Evolutionary conservation across 192 early-diverging fungal species (phyloP), one percentile per base, ranked within the genome.

Genomic region (Funneliformis geosporum): DNA sequence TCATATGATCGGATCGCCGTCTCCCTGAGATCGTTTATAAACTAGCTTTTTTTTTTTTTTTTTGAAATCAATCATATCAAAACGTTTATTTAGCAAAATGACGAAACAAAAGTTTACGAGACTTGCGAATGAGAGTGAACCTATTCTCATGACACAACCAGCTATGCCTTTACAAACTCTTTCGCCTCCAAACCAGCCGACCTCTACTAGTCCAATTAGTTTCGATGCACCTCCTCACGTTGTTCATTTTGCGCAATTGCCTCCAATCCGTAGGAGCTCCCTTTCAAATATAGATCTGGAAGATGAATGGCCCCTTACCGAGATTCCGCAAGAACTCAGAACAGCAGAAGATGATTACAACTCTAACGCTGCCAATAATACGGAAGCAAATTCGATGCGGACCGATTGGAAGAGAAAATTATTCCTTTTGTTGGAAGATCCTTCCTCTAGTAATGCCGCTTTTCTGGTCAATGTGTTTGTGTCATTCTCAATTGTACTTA

Each of bases 371-470:
- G 75, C 82, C n/a, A 83, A 81, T 8, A 87, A 87, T 65, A 85
- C 86, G 23, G 80, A 85, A 77, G 84, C 82, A 12, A 84, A 85
- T 81, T 83, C 84, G 9, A 84, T 86, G 70, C 75, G 85, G 74
- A 84, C 82, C 75, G 65, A 80, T 76, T 69, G 72, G 79, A 93
- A 92, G 70, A 85, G 90, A 64, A 82, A 86, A 47, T 83, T 95
- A 50, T 95, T 91, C 65, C 84, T 92, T 21, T 84, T 95, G 46
- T 84, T 95, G 42, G 94, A 95, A 76, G 92, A 94, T 77, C 93
- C 94, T 16, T 91, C 93, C n/a, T 91, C 91, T 6, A 90, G 92
- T 73, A 76, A 85, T 8, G 83, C 87, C 8, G 94, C 94, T 11
- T 93, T 95, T 82, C 82, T 87, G 39, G 88, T 91, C 42, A 93